phyloP scores from a whole-genome alignment of 2,329 filamentous ascomycete genomes.

The Penicillium janthinellum region DNA sequence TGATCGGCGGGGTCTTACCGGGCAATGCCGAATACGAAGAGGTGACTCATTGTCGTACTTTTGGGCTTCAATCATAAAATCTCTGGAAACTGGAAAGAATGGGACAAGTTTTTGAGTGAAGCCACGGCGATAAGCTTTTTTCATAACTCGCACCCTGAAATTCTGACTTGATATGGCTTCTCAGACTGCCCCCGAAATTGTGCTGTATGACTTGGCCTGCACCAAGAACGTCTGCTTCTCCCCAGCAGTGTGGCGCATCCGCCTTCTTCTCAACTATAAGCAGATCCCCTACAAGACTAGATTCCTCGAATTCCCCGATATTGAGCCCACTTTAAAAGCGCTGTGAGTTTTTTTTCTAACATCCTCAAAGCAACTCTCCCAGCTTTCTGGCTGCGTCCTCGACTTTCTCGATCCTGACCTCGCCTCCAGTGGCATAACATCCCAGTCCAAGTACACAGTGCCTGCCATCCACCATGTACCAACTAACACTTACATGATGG shows the following conservation, averaged over 20 bases:
- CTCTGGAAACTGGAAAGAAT: not conserved
- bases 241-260: slow-evolving; percentile 47
- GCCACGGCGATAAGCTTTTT: not conserved
- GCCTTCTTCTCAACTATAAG: slow-evolving; percentile 51
- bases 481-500: slow-evolving; percentile 45
- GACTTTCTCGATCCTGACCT: slow-evolving; percentile 17
- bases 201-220: slow-evolving; percentile 47
- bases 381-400: not conserved
- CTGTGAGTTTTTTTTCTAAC: slow-evolving; percentile 34
- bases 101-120: not conserved
- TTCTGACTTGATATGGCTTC: not conserved
- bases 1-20: not conserved
- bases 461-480: slow-evolving; percentile 47
- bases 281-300: slow-evolving; percentile 44
- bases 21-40: not conserved
- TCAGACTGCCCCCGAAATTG: slow-evolving; percentile 36
- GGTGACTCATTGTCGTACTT: not conserved
- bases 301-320: slow-evolving; percentile 49
- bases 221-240: slow-evolving; percentile 47
- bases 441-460: slow-evolving; percentile 43
- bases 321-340: slow-evolving; percentile 45
- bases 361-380: not conserved
- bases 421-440: slow-evolving; percentile 15
- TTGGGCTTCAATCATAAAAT: not conserved
- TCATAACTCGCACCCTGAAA: not conserved